These are phyloP conservation scores for Colletotrichum coccodes DNA, from an alignment of 2,329 filamentous ascomycete genomes.

Conservation along the genomic window DNA sequence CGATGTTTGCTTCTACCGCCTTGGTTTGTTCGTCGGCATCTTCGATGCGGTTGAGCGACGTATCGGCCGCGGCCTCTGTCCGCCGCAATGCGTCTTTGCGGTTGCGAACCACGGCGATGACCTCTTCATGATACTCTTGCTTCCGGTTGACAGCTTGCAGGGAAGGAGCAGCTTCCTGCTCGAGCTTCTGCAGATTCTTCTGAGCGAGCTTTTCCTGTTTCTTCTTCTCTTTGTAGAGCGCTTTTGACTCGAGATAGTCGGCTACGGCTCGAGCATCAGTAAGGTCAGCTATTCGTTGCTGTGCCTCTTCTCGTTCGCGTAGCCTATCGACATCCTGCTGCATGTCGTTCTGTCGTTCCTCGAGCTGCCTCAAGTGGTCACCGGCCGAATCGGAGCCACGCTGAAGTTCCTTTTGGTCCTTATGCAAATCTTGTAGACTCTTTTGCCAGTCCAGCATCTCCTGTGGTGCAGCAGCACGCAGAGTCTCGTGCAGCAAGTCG, in stretches of 20 bases:
- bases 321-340: conserved; percentile 86
- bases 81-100: conserved; percentile 64
- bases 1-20: conserved; percentile 52
- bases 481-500: conserved; percentile 84
- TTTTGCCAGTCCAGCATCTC: conserved; percentile 85
- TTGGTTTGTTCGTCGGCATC: conserved; percentile 35
- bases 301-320: conserved; percentile 77
- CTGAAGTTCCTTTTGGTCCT: conserved; percentile 73
- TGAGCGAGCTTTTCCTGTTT: conserved; percentile 63
- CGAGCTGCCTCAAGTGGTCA: conserved; percentile 73
- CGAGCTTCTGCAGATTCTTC: conserved; percentile 67
- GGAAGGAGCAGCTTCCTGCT: conserved; percentile 71
- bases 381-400: conserved; percentile 66
- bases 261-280: conserved; percentile 73
- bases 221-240: conserved; percentile 62
- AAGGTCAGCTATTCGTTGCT: conserved; percentile 72
- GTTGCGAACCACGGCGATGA: conserved; percentile 65
- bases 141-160: conserved; percentile 77
- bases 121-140: conserved; percentile 68
- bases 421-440: conserved; percentile 76
- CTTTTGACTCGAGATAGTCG: conserved; percentile 67
- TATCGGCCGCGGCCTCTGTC: conserved; percentile 63
- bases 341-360: conserved; percentile 78
- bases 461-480: conserved; percentile 85
- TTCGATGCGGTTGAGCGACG: conserved; percentile 52